A percentile compares a stretch with the other conserved stretches of the same genome.
These are phyloP conservation scores for Avena atlantica DNA, from an alignment of 176 grass and related monocot species.

Conservation along the genomic window DNA sequence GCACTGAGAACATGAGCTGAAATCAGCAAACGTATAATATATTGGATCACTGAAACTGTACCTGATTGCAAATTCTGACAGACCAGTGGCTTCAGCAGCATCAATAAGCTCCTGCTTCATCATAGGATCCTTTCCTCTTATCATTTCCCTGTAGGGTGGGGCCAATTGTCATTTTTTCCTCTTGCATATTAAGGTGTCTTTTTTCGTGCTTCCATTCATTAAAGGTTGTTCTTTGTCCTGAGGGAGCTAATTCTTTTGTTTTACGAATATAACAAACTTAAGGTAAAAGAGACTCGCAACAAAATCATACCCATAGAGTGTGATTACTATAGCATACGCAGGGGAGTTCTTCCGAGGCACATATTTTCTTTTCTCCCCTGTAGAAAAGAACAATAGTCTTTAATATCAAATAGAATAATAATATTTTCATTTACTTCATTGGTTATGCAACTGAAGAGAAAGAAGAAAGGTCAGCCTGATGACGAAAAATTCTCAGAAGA, in stretches of 20 bases:
- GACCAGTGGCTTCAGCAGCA: slow-evolving; percentile 78
- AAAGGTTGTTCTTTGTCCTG: neutral
- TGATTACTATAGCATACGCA: slow-evolving; percentile 77
- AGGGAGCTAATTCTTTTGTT: neutral
- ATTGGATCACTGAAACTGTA: slow-evolving; percentile 40
- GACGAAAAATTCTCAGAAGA: neutral
- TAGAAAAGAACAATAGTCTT: neutral
- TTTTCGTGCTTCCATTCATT: slow-evolving; percentile 4
- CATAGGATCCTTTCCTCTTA: slow-evolving; percentile 59
- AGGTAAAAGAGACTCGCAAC: neutral
- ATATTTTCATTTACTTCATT: neutral
- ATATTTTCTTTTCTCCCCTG: slow-evolving; percentile 71
- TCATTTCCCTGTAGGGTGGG: slow-evolving; percentile 53
- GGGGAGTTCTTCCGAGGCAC: slow-evolving; percentile 69
- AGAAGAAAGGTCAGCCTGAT: neutral
- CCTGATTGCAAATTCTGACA: slow-evolving; percentile 66
- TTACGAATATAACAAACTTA: slow-evolving; percentile 12
- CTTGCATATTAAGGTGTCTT: slow-evolving; percentile 5
- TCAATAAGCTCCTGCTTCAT: slow-evolving; percentile 88
- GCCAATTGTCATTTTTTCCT: neutral
- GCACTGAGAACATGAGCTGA: slow-evolving; percentile 13
- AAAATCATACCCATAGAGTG: slow-evolving; percentile 61
- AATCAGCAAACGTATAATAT: neutral
- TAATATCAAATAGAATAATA: neutral
- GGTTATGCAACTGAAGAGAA: neutral